These are phyloP conservation scores for Begonia fuchsioides DNA, from an alignment of 306 rosid species.

Conservation along the genomic window DNA sequence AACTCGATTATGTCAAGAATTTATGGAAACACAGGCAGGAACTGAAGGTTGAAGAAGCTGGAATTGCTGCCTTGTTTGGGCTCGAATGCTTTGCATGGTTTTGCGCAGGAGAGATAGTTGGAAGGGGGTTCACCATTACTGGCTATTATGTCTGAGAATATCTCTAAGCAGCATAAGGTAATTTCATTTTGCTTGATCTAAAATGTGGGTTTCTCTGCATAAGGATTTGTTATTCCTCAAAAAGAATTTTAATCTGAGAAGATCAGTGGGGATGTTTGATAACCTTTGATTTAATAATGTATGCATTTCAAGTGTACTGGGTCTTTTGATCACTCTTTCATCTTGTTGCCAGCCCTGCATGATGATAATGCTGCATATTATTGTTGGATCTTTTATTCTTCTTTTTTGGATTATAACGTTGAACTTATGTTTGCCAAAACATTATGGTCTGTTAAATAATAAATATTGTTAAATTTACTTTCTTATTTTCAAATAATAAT, in stretches of 20 bases:
- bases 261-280: slow-evolving; percentile 27
- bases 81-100: slow-evolving; percentile 80
- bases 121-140: slow-evolving; percentile 84
- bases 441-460: too few species aligned
- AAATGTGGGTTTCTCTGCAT: slow-evolving; percentile 26
- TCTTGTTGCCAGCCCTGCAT: background rate
- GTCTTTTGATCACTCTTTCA: background rate
- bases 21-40: slow-evolving; percentile 74
- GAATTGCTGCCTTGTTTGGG: slow-evolving; percentile 84
- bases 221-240: slow-evolving; percentile 25
- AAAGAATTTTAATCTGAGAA: slow-evolving; percentile 29
- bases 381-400: background rate
- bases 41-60: slow-evolving; percentile 77
- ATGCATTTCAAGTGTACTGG: slow-evolving; percentile 27
- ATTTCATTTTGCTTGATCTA: slow-evolving; percentile 21
- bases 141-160: slow-evolving; percentile 55
- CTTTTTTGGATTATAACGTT: too few species aligned
- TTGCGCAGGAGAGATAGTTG: too few species aligned
- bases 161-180: slow-evolving; percentile 12
- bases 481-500: too few species aligned
- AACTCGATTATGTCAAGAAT: slow-evolving; percentile 63
- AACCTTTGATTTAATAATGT: slow-evolving; percentile 37
- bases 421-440: too few species aligned
- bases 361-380: background rate
- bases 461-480: too few species aligned